Evolutionary conservation across 371 early-diverging fungal species (phyloP).

Genomic region (Mortierella sp.): DNA sequence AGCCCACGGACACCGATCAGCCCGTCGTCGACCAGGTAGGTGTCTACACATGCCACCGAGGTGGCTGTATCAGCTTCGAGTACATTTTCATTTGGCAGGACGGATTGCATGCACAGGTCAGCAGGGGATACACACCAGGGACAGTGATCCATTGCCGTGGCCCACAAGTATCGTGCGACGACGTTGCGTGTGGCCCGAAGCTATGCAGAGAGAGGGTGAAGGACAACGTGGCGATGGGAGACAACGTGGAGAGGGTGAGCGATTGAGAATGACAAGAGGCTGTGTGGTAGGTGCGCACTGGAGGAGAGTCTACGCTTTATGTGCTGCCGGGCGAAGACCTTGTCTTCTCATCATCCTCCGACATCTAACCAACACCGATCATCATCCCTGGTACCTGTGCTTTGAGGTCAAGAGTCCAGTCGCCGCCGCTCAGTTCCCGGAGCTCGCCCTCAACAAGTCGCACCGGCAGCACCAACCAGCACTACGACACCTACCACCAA

Average conservation of each 20-base stretch:
- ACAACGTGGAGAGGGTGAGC: no score
- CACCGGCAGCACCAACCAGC: conserved; percentile 5
- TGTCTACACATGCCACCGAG: background rate
- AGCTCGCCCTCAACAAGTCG: background rate
- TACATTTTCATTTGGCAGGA: background rate
- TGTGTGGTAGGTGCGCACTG: no score
- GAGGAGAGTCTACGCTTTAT: no score
- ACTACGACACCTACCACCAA: background rate
- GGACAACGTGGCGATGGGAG: no score
- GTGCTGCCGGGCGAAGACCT: background rate
- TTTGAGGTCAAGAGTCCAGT: conserved; percentile 10
- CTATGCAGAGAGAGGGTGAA: no score
- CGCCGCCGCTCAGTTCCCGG: background rate
- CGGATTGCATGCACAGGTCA: no score
- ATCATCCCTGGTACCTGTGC: background rate
- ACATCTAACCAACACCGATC: background rate
- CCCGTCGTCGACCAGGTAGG: conserved; percentile 9
- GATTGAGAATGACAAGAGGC: no score
- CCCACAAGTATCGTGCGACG: no score
- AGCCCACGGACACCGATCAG: conserved; percentile 9
- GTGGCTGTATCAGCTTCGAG: background rate
- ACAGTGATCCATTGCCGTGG: no score
- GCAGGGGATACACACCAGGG: no score
- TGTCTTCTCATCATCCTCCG: background rate
- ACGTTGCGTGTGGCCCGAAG: no score